phyloP scores from a whole-genome alignment of 208 protist genomes.

The Acanthamoeba sp. region DNA sequence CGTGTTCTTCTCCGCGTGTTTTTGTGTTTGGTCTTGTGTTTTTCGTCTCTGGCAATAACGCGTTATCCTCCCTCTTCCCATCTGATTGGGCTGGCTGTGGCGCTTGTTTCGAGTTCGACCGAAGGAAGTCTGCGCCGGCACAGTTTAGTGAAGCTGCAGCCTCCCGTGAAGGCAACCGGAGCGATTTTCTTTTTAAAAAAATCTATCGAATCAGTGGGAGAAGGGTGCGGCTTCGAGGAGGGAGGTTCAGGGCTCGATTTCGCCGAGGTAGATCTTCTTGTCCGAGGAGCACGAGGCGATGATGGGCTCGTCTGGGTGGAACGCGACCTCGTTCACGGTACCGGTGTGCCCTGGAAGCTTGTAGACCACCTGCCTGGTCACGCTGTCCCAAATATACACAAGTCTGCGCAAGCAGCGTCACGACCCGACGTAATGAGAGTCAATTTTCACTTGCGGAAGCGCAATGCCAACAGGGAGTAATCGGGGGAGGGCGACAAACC shows the following conservation, averaged over 20 bases:
- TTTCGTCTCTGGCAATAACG: too few relatives aligned
- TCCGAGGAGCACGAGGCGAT: constrained; percentile 84
- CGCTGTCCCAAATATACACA: constrained; percentile 86
- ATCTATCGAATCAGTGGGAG: too few relatives aligned
- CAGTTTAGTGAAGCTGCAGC: too few relatives aligned
- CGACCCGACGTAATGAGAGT: not conserved
- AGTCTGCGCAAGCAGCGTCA: constrained; percentile 53
- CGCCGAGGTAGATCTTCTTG: constrained; percentile 87
- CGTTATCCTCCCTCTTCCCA: too few relatives aligned
- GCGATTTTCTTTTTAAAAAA: too few relatives aligned
- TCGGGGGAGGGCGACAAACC: not conserved
- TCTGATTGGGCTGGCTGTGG: too few relatives aligned
- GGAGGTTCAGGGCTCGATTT: constrained; percentile 80
- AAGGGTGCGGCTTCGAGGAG: not conserved
- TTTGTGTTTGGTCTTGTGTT: too few relatives aligned
- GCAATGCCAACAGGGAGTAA: not conserved
- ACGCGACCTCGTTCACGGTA: constrained; percentile 84
- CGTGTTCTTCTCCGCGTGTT: too few relatives aligned
- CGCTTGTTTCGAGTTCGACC: too few relatives aligned
- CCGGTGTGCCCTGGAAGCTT: constrained; percentile 85
- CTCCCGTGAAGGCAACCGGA: too few relatives aligned
- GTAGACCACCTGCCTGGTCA: constrained; percentile 78
- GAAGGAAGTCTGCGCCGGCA: too few relatives aligned
- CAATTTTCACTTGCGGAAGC: not conserved
- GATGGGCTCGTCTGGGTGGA: constrained; percentile 88